These are phyloP conservation scores for Lolium rigidum DNA, from an alignment of 176 grass and related monocot species.

Conservation along the genomic window DNA sequence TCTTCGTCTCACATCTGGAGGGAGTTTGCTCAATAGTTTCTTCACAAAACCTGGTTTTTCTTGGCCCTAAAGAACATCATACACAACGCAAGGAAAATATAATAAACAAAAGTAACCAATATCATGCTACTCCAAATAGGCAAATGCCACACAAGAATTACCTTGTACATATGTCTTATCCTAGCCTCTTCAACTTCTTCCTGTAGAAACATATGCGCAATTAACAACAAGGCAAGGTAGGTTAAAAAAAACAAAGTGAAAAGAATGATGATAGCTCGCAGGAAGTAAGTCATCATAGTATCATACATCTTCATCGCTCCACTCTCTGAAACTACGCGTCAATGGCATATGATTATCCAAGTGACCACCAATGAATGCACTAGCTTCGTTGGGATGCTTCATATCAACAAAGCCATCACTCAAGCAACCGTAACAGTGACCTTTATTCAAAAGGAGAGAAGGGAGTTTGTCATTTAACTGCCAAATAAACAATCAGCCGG, in stretches of 20 bases:
- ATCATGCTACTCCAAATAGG: neutral
- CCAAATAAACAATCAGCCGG: neutral
- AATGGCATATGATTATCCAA: neutral
- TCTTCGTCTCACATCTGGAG: neutral
- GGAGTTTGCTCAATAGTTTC: neutral
- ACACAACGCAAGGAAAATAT: neutral
- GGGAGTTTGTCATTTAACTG: neutral
- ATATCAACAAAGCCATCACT: neutral
- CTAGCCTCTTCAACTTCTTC: neutral
- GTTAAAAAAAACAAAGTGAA: no score
- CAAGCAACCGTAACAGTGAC: slow-evolving; percentile 24
- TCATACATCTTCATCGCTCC: neutral
- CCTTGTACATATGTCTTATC: slow-evolving; percentile 33
- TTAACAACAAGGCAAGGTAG: neutral
- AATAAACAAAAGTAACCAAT: neutral
- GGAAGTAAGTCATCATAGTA: slow-evolving; percentile 18
- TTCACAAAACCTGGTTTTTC: neutral
- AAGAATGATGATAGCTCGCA: neutral
- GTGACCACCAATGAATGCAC: slow-evolving; percentile 17
- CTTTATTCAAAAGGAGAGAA: slow-evolving; percentile 21
- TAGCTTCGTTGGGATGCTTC: slow-evolving; percentile 13
- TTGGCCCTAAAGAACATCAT: neutral
- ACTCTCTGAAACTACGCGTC: neutral
- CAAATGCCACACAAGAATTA: neutral
- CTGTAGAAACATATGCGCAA: neutral